These are phyloP conservation scores for Talaromyces sp. DNA, from an alignment of 2,329 filamentous ascomycete species.

Conservation along the genomic window DNA sequence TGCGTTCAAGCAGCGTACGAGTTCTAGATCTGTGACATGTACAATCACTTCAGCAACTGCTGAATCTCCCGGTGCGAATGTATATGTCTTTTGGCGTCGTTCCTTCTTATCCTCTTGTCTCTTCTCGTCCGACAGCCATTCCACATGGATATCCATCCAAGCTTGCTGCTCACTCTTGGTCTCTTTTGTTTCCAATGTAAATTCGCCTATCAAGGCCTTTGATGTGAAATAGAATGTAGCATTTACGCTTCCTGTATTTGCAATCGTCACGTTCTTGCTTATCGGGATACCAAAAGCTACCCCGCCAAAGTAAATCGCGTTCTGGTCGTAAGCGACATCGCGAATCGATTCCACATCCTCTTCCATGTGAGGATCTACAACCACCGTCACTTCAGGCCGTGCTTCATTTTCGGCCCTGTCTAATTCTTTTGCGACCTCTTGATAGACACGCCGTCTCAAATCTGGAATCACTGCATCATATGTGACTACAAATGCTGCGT, in stretches of 20 bases:
- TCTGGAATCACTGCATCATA: conserved; percentile 85
- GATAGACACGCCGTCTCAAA: conserved; percentile 76
- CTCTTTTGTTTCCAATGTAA: conserved; percentile 27
- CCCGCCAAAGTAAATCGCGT: conserved; percentile 72
- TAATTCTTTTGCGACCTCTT: conserved; percentile 81
- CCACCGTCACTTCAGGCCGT: conserved; percentile 74
- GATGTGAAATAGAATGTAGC: conserved; percentile 80
- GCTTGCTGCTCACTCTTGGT: conserved; percentile 43
- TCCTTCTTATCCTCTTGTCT: conserved; percentile 28
- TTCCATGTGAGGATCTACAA: conserved; percentile 61
- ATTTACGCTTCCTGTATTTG: conserved; percentile 82
- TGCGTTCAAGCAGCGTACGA: conserved; percentile 70
- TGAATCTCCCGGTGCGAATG: conserved; percentile 80
- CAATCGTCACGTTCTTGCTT: conserved; percentile 71
- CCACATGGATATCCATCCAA: conserved; percentile 71
- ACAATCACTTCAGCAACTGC: conserved; percentile 66
- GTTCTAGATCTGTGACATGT: conserved; percentile 60
- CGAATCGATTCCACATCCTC: conserved; percentile 36
- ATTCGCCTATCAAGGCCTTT: conserved; percentile 54
- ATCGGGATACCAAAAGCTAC: conserved; percentile 67
- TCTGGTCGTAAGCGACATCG: conserved; percentile 40
- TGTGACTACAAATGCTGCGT: conserved; percentile 75
- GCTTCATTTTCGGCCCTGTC: conserved; percentile 91
- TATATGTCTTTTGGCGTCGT: conserved; percentile 50
- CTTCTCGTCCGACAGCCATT: conserved; percentile 47